Base-by-base conservation (phyloP, 768 basidiomycete genomes). In the Pilatotrama ljubarskyi region DNA sequence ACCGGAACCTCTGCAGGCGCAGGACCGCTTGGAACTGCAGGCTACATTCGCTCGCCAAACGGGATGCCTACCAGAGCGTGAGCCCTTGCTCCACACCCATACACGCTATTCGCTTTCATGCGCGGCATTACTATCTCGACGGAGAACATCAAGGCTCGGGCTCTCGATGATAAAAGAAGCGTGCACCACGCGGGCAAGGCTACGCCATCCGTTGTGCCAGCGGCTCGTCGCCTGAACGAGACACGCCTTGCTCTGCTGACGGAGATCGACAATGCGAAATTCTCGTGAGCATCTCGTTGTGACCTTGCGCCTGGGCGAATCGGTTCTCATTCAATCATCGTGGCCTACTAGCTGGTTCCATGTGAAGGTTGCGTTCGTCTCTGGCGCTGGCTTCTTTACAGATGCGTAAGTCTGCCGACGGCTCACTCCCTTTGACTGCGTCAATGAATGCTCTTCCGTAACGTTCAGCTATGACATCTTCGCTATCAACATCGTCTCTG, bases 301-400 rank as follows among this genome's bases (percentile, higher is more conserved):
- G n/a, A n/a, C n/a, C n/a, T n/a, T n/a, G n/a, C n/a, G n/a, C n/a
- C n/a, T n/a, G n/a, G n/a, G n/a, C n/a, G n/a, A n/a, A n/a, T n/a
- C n/a, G n/a, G n/a, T n/a, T 6, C 2, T 24, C 2, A 24, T 5
- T 2, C 37, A 15, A 32, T 37, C 29, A 32, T 41, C 32, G n/a
- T n/a, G n/a, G n/a, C n/a, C n/a, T n/a, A 3, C 36, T 58, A 77
- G 77, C 1, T 80, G 77, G 74, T 83, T 82, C 72, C 83, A 84
- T 61, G 74, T 80, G 54, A 82, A 81, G 67, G 69, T 77, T 55
- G 70, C 68, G 63, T 54, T 74, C 38, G 75, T 78, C 49, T 77
- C 72, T 26, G 72, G 70, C 32, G 67, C 66, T 2, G 70, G 72
- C 29, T 71, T 73, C 65, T 71, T 73, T 55, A 70, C 70, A 13